Base-by-base conservation (phyloP, 345 rosid species). In the Eucalyptus polybractea region DNA sequence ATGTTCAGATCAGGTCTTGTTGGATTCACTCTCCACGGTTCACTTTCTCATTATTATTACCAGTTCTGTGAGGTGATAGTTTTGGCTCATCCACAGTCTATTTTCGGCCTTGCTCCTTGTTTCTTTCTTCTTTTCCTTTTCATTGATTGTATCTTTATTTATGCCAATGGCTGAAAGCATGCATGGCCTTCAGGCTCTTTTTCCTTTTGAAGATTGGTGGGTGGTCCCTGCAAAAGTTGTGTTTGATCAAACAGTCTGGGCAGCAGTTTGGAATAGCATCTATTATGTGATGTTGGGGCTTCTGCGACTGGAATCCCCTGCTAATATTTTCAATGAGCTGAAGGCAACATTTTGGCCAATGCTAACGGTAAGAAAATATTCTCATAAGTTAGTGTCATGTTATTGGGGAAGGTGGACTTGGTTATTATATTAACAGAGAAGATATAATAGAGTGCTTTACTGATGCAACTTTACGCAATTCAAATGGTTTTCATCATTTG, bases 11-110 rank as follows among this genome's bases (percentile, higher is more conserved):
- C 99, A 80, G 98, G 99, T 86, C 95, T 97, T 90, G 99, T 96
- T 88, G 99, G 99, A 56, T 97, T 97, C 92, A 92, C 97, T 19
- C 98, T 97, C 86, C 99, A 97, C 88, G 99, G 99, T 89, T 97
- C 98, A 50, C 95, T 97, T 86, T 97, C 98, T 91, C 99, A 97
- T 91, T 96, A 94, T 90, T 97, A 96, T 90, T 97, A 97, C 92
- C 98, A 96, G 62, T 92, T 96, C 31, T 97, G 99, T 37, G 99
- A 97, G 99, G 99, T 97, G 88, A 88, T 85, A 16, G 69, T 25
- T 87, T 86, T 88, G 47, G 27, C 62, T 76, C 85, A 76, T 76
- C 56, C 89, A 90, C 86, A 88, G 31, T 17, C 50, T 88, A 53
- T 69, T 62, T 88, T 53, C 2, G 42, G 54, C 44, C 83, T 10